Conservation (phyloP, 75 land plant genomes). For the Pinus tabuliformis region DNA sequence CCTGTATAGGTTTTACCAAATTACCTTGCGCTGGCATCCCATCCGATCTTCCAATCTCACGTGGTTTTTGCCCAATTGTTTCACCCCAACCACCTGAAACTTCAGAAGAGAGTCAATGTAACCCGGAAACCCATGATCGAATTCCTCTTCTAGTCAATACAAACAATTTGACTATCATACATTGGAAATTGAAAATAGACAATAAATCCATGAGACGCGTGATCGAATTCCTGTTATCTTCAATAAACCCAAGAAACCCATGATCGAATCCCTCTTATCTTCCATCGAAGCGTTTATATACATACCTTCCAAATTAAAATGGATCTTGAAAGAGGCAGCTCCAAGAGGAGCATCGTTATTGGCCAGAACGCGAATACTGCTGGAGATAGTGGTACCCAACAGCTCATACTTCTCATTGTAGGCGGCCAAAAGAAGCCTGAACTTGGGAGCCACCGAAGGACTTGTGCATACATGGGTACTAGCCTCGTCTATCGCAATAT, state of each 20-base stretch:
- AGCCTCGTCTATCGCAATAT: slow-evolving; percentile 47
- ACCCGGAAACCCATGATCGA: no score
- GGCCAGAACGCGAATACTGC: slow-evolving; percentile 35
- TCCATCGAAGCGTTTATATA: no score
- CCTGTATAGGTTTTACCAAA: background rate
- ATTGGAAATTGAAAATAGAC: no score
- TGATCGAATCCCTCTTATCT: no score
- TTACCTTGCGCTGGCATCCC: background rate
- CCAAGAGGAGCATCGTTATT: slow-evolving; percentile 51
- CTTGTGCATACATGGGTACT: slow-evolving; percentile 37
- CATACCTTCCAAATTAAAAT: slow-evolving; percentile 32
- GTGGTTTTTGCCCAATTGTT: no score
- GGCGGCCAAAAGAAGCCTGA: slow-evolving; percentile 38
- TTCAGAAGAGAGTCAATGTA: no score
- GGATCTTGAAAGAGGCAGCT: slow-evolving; percentile 38
- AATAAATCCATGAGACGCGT: no score
- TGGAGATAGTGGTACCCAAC: slow-evolving; percentile 37
- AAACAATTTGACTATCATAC: no score
- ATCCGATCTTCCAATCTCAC: background rate
- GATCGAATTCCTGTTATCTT: no score
- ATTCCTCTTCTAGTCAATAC: no score
- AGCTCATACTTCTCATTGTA: slow-evolving; percentile 32
- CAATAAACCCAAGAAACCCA: no score
- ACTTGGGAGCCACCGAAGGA: slow-evolving; percentile 20
- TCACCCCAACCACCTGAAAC: no score